Base-by-base conservation (phyloP, 192 early-diverging fungal genomes). In the Cladochytrium replicatum region DNA sequence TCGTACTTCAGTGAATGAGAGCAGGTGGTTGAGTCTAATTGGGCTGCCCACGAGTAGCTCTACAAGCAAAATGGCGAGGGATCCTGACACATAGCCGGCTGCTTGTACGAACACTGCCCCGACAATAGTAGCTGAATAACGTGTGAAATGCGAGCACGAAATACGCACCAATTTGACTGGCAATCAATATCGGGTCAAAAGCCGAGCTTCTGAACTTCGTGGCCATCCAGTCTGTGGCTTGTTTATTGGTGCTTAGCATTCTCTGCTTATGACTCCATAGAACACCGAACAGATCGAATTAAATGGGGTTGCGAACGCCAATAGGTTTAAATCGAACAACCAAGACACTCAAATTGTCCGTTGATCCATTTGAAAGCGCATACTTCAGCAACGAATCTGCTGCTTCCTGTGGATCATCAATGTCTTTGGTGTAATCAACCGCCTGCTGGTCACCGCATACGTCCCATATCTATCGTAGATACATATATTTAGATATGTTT, bases 391-490 rank as follows among this genome's bases (percentile, higher is more conserved):
- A 69, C 19, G 72, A 60, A 41, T 84, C 78, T 49, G 86, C 82
- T 0, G 91, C 91, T 32, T 74, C 64, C 43, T 84, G 80, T 15
- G 91, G 88, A 54, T 89, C 83, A 9, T 55, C 25, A 8, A 79
- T 67, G n/a, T 80, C 79, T 65, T 79, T 75, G 42, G 96, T 68
- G 46, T 94, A 63, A 55, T 96, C 87, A 1, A 93, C 80, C 0
- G 93, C 95, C 39, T 85, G 75, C 63, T 97, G 88, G 59, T 99
- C 95, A 9, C 83, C 73, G 65, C 93, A 96, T 7, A 94, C 92
- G 68, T 99, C 95, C 95, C 95, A 97, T 30, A 99, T 67, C 88
- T 91, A 41, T 6, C 4, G 1, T 9, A 28, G 29, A 19, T 8
- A 15, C 32, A 39, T 46, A n/a, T 4, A 13, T 22, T 30, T 19